These are phyloP conservation scores for Austroboletus niveus DNA, from an alignment of 1,284 basidiomycete genomes.

Conservation along the genomic window DNA sequence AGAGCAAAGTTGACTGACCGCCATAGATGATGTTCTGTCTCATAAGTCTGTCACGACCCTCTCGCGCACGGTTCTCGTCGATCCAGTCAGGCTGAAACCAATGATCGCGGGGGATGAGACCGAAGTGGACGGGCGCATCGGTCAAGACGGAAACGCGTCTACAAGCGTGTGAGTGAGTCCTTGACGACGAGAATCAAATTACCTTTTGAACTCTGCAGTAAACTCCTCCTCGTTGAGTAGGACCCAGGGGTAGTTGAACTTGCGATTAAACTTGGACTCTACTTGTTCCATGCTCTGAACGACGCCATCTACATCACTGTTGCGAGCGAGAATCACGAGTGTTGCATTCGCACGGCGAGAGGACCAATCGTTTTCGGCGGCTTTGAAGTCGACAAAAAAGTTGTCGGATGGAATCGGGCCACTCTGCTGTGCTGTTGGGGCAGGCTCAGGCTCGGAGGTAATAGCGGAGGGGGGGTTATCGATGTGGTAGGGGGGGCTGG, in stretches of 20 bases:
- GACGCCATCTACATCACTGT: constrained; percentile 50
- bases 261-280: constrained; percentile 62
- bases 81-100: constrained; percentile 86
- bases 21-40: constrained; percentile 70
- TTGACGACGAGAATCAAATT: constrained; percentile 7
- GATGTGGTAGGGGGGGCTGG: neutral
- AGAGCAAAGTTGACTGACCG: constrained; percentile 34
- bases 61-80: constrained; percentile 67
- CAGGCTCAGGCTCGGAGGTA: neutral
- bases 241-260: constrained; percentile 69
- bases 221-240: constrained; percentile 73
- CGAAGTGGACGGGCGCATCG: constrained; percentile 60
- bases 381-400: constrained; percentile 2
- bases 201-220: constrained; percentile 67
- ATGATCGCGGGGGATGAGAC: constrained; percentile 66
- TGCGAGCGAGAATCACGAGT: constrained; percentile 33
- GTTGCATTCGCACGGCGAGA: constrained; percentile 33
- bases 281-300: constrained; percentile 52
- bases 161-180: constrained; percentile 11
- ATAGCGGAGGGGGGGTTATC: neutral
- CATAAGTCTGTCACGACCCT: constrained; percentile 59
- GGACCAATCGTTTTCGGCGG: neutral
- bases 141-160: constrained; percentile 60
- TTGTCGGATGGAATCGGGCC: constrained; percentile 5
- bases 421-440: neutral